phyloP scores from a whole-genome alignment of 202 grass and related monocot genomes.

The Brachypodium distachyon region DNA sequence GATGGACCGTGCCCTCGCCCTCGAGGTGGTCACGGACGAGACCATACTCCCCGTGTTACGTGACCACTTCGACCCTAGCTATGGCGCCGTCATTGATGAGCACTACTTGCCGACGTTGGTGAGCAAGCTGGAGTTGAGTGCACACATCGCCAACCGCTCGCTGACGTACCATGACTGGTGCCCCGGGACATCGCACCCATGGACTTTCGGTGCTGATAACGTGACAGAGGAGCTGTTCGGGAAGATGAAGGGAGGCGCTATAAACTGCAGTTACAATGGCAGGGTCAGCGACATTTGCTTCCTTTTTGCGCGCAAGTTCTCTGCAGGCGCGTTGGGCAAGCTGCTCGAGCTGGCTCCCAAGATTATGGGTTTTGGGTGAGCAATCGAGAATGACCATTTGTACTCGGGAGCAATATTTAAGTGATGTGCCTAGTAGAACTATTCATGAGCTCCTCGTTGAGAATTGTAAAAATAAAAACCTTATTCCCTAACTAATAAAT shows the following conservation, averaged over 20 bases:
- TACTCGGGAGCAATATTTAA: too few relatives aligned
- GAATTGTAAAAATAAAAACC: too few relatives aligned
- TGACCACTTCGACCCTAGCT: too few relatives aligned
- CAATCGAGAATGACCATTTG: too few relatives aligned
- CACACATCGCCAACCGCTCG: conserved; percentile 29
- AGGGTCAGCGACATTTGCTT: conserved; percentile 12
- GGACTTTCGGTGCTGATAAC: too few relatives aligned
- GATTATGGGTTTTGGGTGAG: conserved; percentile 33
- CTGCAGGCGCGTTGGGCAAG: conserved; percentile 25
- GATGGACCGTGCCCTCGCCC: conserved; percentile 42
- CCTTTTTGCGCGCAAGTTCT: conserved; percentile 76
- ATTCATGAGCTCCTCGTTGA: too few relatives aligned
- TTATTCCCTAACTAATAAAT: too few relatives aligned
- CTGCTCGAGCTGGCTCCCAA: conserved; percentile 54
- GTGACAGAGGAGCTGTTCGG: conserved; percentile 36
- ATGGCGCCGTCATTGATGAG: conserved; percentile 66
- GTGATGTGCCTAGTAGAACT: too few relatives aligned
- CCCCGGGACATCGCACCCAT: too few relatives aligned
- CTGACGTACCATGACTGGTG: conserved; percentile 53
- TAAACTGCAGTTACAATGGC: conserved; percentile 44
- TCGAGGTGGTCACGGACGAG: conserved; percentile 47
- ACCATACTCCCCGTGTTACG: conserved; percentile 53
- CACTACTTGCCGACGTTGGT: conserved; percentile 64
- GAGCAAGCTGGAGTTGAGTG: conserved; percentile 15
- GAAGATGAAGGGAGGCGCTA: conserved; percentile 37